Conservation (phyloP, 352 stramenopile genomes). For the Phytophthora cactorum region DNA sequence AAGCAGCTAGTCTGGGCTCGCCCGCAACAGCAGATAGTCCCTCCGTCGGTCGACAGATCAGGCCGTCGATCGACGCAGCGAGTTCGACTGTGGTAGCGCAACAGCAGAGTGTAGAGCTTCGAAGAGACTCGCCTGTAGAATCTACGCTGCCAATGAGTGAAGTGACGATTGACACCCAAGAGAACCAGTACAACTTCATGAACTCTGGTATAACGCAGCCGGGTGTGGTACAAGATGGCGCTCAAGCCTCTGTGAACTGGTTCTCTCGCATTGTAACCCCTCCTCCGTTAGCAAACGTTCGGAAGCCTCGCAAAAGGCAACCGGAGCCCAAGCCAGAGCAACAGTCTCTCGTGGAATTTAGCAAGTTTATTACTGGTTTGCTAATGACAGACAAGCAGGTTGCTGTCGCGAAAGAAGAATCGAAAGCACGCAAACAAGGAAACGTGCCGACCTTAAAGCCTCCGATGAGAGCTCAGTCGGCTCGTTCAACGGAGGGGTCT, state of each 20-base stretch:
- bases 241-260: conserved; percentile 16
- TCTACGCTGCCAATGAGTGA: background rate
- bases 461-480: background rate
- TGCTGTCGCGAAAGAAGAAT: conserved; percentile 31
- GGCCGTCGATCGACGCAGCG: background rate
- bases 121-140: conserved; percentile 3
- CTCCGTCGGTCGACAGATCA: background rate
- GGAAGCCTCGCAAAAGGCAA: conserved; percentile 26
- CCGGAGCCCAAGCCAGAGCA: conserved; percentile 18
- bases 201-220: background rate
- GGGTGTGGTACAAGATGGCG: background rate
- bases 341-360: conserved; percentile 1
- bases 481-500: conserved; percentile 14
- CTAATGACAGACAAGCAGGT: conserved; percentile 47
- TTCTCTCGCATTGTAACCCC: conserved; percentile 33
- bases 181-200: conserved; percentile 30
- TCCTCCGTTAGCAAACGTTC: conserved; percentile 4
- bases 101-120: background rate
- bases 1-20: conserved; percentile 25
- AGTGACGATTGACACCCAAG: conserved; percentile 13
- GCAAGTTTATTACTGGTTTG: conserved; percentile 44
- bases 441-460: conserved; percentile 44
- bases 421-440: conserved; percentile 41
- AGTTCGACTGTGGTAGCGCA: background rate
- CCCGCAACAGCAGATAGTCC: background rate